Conservation (phyloP, 2,329 filamentous ascomycete species). For the Tolypocladium endophyticum region DNA sequence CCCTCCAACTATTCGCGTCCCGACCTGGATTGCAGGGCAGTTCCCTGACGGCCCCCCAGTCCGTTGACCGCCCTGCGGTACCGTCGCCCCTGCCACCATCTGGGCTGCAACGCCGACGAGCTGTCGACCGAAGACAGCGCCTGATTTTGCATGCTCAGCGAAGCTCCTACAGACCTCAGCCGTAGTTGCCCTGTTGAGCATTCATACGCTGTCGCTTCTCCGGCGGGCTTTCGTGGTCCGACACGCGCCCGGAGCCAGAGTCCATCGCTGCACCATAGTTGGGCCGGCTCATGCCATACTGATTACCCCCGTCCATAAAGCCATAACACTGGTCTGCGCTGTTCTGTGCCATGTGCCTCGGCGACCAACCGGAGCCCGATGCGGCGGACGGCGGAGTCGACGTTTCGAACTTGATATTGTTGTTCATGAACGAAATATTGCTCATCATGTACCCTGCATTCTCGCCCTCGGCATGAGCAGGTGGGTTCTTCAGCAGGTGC, state of each 20-base stretch:
- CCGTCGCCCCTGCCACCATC: too few species aligned
- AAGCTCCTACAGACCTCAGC: conserved; percentile 9
- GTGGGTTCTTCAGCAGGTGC: conserved; percentile 65
- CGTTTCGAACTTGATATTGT: conserved; percentile 39
- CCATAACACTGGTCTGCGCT: conserved; percentile 36
- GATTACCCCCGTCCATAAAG: conserved; percentile 29
- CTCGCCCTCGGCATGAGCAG: conserved; percentile 28
- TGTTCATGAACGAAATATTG: conserved; percentile 23
- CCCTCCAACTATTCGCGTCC: not conserved
- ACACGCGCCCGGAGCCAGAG: conserved; percentile 19
- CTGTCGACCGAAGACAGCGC: not conserved
- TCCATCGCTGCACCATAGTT: conserved; percentile 15
- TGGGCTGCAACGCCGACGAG: not conserved
- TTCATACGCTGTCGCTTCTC: conserved; percentile 45
- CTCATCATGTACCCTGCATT: conserved; percentile 21
- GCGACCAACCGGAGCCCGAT: conserved; percentile 38
- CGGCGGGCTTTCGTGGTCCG: conserved; percentile 30
- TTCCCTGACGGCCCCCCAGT: not conserved
- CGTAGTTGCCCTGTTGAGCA: conserved; percentile 29
- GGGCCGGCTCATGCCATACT: conserved; percentile 24
- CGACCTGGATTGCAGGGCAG: not conserved
- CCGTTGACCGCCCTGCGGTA: not conserved
- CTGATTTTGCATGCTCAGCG: too few species aligned
- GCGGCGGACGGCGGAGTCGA: conserved; percentile 43
- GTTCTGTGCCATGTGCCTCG: conserved; percentile 37